These are phyloP conservation scores for Aspergillus haitiensis DNA, from an alignment of 495 filamentous ascomycete species.

Conservation along the genomic window DNA sequence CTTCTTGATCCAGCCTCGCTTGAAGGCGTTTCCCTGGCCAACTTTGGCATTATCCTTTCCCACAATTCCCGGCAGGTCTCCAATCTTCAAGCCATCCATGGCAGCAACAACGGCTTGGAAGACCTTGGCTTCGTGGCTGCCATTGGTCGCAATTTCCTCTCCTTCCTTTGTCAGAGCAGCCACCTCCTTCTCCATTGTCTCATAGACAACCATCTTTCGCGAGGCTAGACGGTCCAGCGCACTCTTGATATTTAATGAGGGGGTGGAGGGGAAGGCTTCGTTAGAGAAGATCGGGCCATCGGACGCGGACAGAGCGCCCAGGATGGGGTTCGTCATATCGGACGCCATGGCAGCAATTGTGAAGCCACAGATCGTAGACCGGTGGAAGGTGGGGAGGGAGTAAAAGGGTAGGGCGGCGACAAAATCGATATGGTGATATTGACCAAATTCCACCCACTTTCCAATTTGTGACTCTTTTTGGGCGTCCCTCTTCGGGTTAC, in stretches of 20 bases:
- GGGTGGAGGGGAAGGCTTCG: constrained; percentile 71
- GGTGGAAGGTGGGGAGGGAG: constrained; percentile 16
- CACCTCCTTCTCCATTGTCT: constrained; percentile 76
- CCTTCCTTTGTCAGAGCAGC: constrained; percentile 78
- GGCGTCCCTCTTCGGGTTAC: constrained; percentile 24
- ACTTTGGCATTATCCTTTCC: constrained; percentile 83
- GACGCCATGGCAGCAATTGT: constrained; percentile 51
- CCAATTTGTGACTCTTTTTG: constrained; percentile 32
- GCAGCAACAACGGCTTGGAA: constrained; percentile 80
- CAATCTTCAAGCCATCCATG: constrained; percentile 75
- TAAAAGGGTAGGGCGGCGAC: constrained; percentile 22
- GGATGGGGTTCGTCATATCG: constrained; percentile 64
- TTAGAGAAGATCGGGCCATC: constrained; percentile 66
- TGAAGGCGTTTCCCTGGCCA: constrained; percentile 95
- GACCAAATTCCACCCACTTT: constrained; percentile 25
- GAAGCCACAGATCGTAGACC: constrained; percentile 28
- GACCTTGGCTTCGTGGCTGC: constrained; percentile 92
- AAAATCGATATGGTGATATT: constrained; percentile 14
- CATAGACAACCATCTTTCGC: constrained; percentile 82
- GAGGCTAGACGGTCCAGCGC: constrained; percentile 82
- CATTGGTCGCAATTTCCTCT: constrained; percentile 73
- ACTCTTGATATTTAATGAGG: constrained; percentile 75
- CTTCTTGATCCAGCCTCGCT: constrained; percentile 93
- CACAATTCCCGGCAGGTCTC: constrained; percentile 73
- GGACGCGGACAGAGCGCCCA: constrained; percentile 64